Conservation (phyloP, 257 asterid genomes). For the Henckelia pumila region DNA sequence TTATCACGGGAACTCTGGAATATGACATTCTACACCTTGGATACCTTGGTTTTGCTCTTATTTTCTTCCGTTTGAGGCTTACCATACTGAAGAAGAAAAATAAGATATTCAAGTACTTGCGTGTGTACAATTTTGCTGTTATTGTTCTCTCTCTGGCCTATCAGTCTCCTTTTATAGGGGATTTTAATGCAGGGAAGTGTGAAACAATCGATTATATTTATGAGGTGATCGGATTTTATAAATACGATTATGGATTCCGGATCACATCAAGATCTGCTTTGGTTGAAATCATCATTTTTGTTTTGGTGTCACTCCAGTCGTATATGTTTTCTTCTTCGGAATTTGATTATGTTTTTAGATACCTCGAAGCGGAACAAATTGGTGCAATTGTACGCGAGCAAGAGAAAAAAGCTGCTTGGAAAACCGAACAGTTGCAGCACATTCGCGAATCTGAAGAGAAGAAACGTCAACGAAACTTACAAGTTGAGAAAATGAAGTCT, state of each 20-base stretch:
- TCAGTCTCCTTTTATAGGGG: slow-evolving; percentile 92
- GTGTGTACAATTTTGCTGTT: slow-evolving; percentile 81
- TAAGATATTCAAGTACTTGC: slow-evolving; percentile 77
- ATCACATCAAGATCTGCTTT: slow-evolving; percentile 96
- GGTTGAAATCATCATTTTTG: slow-evolving; percentile 88
- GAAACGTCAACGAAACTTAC: slow-evolving; percentile 81
- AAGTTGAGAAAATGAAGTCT: slow-evolving; percentile 99
- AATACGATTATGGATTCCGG: slow-evolving; percentile 95
- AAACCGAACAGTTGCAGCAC: slow-evolving; percentile 84
- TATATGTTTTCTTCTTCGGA: slow-evolving; percentile 96
- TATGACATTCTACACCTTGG: slow-evolving; percentile 97
- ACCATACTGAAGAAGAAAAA: slow-evolving; percentile 91
- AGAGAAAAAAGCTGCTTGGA: slow-evolving; percentile 97
- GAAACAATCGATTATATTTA: slow-evolving; percentile 83
- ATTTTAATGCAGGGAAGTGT: slow-evolving; percentile 70
- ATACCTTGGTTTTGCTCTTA: slow-evolving; percentile 89
- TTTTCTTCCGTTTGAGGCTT: slow-evolving; percentile 92
- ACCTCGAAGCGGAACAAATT: slow-evolving; percentile 98
- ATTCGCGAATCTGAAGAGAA: slow-evolving; percentile 90
- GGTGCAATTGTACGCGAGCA: slow-evolving; percentile 96
- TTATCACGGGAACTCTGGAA: slow-evolving; percentile 92
- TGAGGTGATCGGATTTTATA: slow-evolving; percentile 93
- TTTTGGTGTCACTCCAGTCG: slow-evolving; percentile 89
- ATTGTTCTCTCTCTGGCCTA: slow-evolving; percentile 95
- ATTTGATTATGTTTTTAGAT: slow-evolving; percentile 96